Percentiles rank a stretch among this genome's conserved stretches.
Conservation (phyloP, 2,329 filamentous ascomycete species). For the Peltaster fructicola region DNA sequence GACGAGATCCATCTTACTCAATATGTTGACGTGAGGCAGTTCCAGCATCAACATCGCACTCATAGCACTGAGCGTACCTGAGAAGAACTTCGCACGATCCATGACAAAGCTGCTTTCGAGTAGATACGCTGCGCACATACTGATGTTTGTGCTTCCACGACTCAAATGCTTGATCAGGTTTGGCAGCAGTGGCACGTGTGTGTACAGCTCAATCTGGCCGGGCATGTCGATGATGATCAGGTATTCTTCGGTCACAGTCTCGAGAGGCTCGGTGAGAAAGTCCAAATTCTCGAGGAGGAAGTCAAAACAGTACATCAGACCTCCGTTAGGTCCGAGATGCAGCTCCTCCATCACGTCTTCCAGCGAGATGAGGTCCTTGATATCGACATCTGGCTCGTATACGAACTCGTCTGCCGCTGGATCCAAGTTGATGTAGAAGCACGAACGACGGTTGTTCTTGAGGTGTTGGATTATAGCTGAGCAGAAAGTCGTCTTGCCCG, state of each 20-base stretch:
- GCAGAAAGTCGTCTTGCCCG: constrained; percentile 95
- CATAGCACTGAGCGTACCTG: constrained; percentile 90
- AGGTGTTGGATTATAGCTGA: constrained; percentile 84
- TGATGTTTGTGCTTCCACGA: constrained; percentile 69
- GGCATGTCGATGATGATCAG: constrained; percentile 98
- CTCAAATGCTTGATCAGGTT: constrained; percentile 67
- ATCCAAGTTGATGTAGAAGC: constrained; percentile 97
- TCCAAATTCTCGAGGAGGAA: constrained; percentile 89
- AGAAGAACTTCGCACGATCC: constrained; percentile 93
- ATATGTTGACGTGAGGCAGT: constrained; percentile 85
- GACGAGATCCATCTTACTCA: constrained; percentile 95
- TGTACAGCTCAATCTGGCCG: constrained; percentile 96
- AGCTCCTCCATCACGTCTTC: constrained; percentile 96
- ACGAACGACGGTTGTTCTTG: constrained; percentile 74
- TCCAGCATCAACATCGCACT: constrained; percentile 98
- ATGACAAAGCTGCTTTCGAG: constrained; percentile 92
- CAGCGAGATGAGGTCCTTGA: constrained; percentile 83
- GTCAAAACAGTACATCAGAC: constrained; percentile 91
- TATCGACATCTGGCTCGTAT: constrained; percentile 83
- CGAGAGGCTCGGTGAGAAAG: constrained; percentile 71
- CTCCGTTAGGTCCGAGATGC: constrained; percentile 76
- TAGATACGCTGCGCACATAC: constrained; percentile 82
- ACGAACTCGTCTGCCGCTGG: constrained; percentile 86
- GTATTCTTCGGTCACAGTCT: constrained; percentile 80
- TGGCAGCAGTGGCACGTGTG: constrained; percentile 84